phyloP scores from a whole-genome alignment of 805 yeast genomes.

The Kodamaea nitidulidarum region DNA sequence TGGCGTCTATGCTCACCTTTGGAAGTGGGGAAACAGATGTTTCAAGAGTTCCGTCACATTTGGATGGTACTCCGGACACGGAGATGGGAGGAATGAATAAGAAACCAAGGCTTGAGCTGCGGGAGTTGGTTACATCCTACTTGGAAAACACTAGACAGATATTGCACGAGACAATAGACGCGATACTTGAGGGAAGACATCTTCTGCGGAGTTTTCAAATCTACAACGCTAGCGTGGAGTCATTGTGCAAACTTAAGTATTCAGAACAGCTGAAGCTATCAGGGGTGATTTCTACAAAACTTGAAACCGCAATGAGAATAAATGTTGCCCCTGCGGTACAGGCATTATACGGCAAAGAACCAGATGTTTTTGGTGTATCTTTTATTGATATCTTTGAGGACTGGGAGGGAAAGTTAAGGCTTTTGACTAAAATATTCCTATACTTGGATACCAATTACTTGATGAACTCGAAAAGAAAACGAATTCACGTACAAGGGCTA shows the following conservation, averaged over 20 bases:
- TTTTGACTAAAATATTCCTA: slow-evolving; percentile 28
- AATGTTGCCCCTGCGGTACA: slow-evolving; percentile 1
- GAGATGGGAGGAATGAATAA: slow-evolving; percentile 2
- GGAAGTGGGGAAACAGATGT: slow-evolving; percentile 3
- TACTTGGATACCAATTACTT: slow-evolving; percentile 36
- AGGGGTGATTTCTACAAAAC: slow-evolving; percentile 16
- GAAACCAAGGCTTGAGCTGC: slow-evolving; percentile 4
- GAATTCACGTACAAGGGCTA: slow-evolving; percentile 6
- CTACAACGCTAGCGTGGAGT: slow-evolving; percentile 28
- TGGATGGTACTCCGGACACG: slow-evolving; percentile 7
- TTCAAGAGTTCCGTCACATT: slow-evolving; percentile 4
- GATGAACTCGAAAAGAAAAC: slow-evolving; percentile 13
- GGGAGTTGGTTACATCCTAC: slow-evolving; percentile 5
- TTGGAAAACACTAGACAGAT: slow-evolving; percentile 8
- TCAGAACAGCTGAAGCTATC: slow-evolving; percentile 30
- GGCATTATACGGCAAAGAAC: not conserved
- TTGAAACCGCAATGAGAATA: slow-evolving; percentile 14
- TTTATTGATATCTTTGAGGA: slow-evolving; percentile 16
- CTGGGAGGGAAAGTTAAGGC: slow-evolving; percentile 24
- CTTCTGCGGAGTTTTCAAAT: slow-evolving; percentile 20
- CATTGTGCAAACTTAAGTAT: slow-evolving; percentile 28
- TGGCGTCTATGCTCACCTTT: slow-evolving; percentile 2
- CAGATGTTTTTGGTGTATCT: not conserved
- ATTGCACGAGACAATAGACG: slow-evolving; percentile 15
- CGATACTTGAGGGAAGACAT: slow-evolving; percentile 15